Conservation (phyloP, 495 filamentous ascomycete species). For the Hypomontagnella submonticulosa region DNA sequence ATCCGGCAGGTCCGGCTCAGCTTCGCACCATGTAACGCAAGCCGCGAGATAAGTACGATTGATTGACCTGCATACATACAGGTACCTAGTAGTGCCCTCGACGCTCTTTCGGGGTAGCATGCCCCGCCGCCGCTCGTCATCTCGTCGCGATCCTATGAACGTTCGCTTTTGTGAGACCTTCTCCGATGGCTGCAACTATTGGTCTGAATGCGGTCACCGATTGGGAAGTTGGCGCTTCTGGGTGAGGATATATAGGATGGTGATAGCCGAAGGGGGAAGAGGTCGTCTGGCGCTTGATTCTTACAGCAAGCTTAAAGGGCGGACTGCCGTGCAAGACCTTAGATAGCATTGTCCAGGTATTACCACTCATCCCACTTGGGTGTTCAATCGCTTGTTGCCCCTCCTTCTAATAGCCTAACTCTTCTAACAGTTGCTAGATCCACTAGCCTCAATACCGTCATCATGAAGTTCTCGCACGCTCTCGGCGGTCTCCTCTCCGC, state of each 20-base stretch:
- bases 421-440: not conserved
- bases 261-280: slow-evolving; percentile 5
- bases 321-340: not conserved
- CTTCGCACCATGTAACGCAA: slow-evolving; percentile 37
- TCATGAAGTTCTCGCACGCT: slow-evolving; percentile 40
- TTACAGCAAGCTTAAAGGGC: slow-evolving; percentile 2
- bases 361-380: not conserved
- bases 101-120: slow-evolving; percentile 2
- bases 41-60: not conserved
- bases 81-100: too few relatives aligned
- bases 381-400: not conserved
- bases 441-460: slow-evolving; percentile 9
- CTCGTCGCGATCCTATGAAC: slow-evolving; percentile 17
- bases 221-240: slow-evolving; percentile 26
- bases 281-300: not conserved
- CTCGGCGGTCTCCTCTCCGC: slow-evolving; percentile 42
- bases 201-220: slow-evolving; percentile 1
- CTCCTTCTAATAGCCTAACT: not conserved
- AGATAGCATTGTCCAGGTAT: slow-evolving; percentile 7
- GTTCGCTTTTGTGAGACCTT: slow-evolving; percentile 12
- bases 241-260: slow-evolving; percentile 4
- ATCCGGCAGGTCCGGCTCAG: slow-evolving; percentile 41
- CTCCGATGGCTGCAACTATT: slow-evolving; percentile 22
- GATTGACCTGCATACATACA: not conserved
- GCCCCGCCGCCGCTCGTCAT: slow-evolving; percentile 8